Percentiles rank a stretch among this genome's conserved stretches.
These are phyloP conservation scores for Vaccinium corymbosum DNA, from an alignment of 148 eudicot species.

Conservation along the genomic window DNA sequence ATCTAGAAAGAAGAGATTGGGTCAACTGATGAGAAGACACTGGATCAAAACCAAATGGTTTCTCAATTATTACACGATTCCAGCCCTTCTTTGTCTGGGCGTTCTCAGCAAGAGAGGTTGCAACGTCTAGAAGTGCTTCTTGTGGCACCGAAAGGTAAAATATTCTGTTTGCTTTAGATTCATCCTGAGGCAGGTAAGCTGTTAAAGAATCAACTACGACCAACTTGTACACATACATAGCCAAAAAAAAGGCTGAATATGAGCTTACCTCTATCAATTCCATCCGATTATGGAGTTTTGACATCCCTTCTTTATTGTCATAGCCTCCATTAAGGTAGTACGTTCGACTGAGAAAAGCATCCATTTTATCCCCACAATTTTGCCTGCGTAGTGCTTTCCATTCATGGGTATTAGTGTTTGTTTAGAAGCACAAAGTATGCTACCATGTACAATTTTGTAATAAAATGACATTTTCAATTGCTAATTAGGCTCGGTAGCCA, in stretches of 20 bases:
- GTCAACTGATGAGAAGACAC: constrained; percentile 26
- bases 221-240: background rate
- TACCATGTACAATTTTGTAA: background rate
- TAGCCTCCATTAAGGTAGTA: constrained; percentile 29
- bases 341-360: constrained; percentile 26
- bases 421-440: background rate
- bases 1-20: constrained; percentile 26
- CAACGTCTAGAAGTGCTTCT: constrained; percentile 30
- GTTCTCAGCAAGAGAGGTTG: constrained; percentile 30
- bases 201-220: constrained; percentile 16
- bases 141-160: constrained; percentile 39
- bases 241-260: background rate
- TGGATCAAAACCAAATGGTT: constrained; percentile 38
- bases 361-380: constrained; percentile 30
- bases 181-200: constrained; percentile 28
- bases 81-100: constrained; percentile 38
- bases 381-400: constrained; percentile 20
- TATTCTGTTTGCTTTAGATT: constrained; percentile 30
- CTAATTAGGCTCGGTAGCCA: constrained; percentile 10
- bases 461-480: background rate
- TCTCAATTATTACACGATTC: constrained; percentile 38
- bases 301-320: constrained; percentile 33
- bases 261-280: constrained; percentile 28
- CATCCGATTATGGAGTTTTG: constrained; percentile 30
- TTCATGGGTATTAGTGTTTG: background rate